These are phyloP conservation scores for Micractinium conductrix DNA, from an alignment of 139 green algal genomes.

Conservation along the genomic window DNA sequence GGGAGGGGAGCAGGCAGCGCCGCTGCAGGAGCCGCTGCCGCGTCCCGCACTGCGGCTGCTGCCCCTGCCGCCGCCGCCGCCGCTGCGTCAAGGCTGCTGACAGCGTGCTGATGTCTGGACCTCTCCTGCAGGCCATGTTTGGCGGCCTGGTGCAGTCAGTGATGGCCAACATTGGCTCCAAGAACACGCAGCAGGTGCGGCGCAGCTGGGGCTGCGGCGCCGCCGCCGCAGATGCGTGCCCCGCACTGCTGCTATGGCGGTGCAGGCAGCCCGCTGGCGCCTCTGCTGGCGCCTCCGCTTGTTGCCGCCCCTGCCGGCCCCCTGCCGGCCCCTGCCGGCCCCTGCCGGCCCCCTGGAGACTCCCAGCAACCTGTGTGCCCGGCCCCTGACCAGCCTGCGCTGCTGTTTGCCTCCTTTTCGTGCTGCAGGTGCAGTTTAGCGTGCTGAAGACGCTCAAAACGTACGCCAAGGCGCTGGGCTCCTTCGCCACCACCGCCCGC, in stretches of 20 bases:
- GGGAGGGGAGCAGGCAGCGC: no score
- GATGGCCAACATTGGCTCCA: slow-evolving; percentile 80
- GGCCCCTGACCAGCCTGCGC: no score
- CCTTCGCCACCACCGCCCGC: slow-evolving; percentile 70
- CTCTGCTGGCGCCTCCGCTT: no score
- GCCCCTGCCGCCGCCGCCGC: no score
- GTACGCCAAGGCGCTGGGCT: slow-evolving; percentile 79
- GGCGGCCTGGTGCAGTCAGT: slow-evolving; percentile 76
- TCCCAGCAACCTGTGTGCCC: no score
- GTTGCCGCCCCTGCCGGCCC: no score
- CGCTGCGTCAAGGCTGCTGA: no score
- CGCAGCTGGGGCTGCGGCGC: background rate
- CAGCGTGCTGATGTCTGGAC: background rate
- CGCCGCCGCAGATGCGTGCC: background rate
- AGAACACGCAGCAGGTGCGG: slow-evolving; percentile 94
- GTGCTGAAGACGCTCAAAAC: slow-evolving; percentile 78
- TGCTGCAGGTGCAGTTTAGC: slow-evolving; percentile 42
- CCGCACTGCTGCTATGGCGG: background rate
- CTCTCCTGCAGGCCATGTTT: slow-evolving; percentile 24
- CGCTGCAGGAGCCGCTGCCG: no score
- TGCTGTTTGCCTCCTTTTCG: background rate
- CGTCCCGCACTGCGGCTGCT: no score
- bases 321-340: no score
- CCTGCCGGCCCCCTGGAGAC: no score
- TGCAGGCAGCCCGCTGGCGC: no score